phyloP scores from a whole-genome alignment of 2,329 filamentous ascomycete species.

The Aspergillus sp. region DNA sequence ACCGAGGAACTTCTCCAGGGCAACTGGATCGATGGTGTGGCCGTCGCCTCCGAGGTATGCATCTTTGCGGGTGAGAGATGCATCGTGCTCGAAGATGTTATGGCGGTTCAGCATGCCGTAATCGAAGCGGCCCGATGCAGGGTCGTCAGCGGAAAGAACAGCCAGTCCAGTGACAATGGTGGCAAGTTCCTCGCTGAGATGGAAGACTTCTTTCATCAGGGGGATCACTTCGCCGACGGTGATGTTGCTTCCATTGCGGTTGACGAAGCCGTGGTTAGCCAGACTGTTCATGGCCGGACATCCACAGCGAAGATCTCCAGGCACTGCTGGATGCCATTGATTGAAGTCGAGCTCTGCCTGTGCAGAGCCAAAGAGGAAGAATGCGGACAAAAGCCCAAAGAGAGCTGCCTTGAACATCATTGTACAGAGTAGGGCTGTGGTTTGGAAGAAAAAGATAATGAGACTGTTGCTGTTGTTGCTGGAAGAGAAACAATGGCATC shows the following conservation, averaged over 20 bases:
- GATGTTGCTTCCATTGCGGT: slow-evolving; percentile 6
- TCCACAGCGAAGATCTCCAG: not conserved
- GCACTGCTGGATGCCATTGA: not conserved
- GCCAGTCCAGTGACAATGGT: not conserved
- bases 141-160: not conserved
- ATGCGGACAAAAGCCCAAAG: not conserved
- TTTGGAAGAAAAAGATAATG: not conserved
- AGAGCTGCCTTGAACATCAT: not conserved
- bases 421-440: not conserved
- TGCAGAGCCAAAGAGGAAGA: not conserved
- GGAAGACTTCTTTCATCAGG: not conserved
- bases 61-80: slow-evolving; percentile 5
- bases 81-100: slow-evolving; percentile 6
- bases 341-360: not conserved
- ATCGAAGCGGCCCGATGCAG: not conserved
- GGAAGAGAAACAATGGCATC: not conserved
- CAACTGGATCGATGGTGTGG: not conserved
- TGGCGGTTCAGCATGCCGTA: not conserved
- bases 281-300: slow-evolving; percentile 6
- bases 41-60: not conserved
- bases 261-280: slow-evolving; percentile 4
- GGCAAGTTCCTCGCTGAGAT: slow-evolving; percentile 4
- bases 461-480: not conserved
- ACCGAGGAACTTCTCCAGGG: not conserved
- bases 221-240: not conserved